These are phyloP conservation scores for Penicillium sp. DNA, from an alignment of 2,329 filamentous ascomycete species.

Conservation along the genomic window DNA sequence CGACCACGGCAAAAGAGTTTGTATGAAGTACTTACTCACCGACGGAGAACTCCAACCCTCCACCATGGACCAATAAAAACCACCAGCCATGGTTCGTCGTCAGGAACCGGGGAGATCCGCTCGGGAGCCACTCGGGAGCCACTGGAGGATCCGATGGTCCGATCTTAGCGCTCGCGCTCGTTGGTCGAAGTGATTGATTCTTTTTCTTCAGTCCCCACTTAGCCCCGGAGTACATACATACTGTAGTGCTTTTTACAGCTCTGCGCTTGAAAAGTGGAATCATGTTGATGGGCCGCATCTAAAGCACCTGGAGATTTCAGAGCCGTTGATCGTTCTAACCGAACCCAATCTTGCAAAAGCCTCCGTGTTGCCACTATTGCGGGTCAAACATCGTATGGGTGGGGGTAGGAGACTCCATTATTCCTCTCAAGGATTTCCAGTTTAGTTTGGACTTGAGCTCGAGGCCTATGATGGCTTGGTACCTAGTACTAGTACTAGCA, in stretches of 20 bases:
- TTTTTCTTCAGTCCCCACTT: background rate
- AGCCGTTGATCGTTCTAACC: background rate
- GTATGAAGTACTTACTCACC: conserved; percentile 4
- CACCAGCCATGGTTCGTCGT: conserved; percentile 14
- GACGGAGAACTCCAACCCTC: background rate
- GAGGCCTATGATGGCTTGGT: background rate
- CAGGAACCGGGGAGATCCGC: conserved; percentile 26
- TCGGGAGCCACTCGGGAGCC: conserved; percentile 9
- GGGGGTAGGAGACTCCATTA: background rate
- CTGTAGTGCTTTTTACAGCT: no score
- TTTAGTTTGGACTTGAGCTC: background rate
- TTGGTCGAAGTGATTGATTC: background rate
- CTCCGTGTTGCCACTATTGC: background rate
- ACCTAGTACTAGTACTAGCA: no score
- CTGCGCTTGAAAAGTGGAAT: background rate
- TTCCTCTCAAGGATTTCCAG: background rate
- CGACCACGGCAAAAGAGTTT: background rate
- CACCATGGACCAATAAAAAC: background rate
- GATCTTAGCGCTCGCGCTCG: conserved; percentile 24
- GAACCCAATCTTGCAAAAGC: no score
- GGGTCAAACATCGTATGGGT: background rate
- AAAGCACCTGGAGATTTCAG: background rate
- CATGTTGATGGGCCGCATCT: background rate
- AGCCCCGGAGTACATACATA: background rate
- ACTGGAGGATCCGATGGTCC: conserved; percentile 17